Base-by-base conservation (phyloP, 257 asterid species). In the Leonotis leonurus region DNA sequence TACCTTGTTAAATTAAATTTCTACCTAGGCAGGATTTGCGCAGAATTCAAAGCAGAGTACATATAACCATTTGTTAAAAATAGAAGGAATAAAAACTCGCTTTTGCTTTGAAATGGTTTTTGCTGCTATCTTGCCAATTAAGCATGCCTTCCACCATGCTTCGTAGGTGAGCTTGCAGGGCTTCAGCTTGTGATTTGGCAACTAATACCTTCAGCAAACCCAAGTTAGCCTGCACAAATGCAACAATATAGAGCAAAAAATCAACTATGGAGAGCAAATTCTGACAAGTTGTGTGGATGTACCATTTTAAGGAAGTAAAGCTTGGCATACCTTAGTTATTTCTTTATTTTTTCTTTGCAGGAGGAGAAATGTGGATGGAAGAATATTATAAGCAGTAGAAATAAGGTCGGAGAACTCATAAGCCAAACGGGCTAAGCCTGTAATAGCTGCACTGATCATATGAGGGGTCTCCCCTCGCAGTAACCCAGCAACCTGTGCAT, bases 391-490 rank as follows among this genome's bases (percentile, higher is more conserved):
- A 65, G 85, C 85, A 64, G 80, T 69, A 62, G 91, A 82, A 71
- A 92, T 68, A 53, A 92, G 97, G 61, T 89, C 99, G 6, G 88
- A 65, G 75, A 92, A 89, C 77, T 92, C 99, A 73, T 92, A 92
- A 62, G 99, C 95, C 80, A 92, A 79, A 35, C 99, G 97, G 65
- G 99, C 99, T 75, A 92, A 79, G 61, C 97, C 99, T 62, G 85
- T 89, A 75, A 85, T 83, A 0, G 99, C 88, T 57, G 97, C 99
- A 80, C 99, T 92, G 56, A 89, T 79, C 95, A 85, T 85, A 72
- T 86, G 96, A 65, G 99, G 90, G 44, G 93, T 81, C 73, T 89
- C 96, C 52, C 97, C 90, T 32, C 95, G 89, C 72, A 92, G 77
- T 29, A 95, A 95, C 50, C 95, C 96, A 68, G 96, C 97, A 77